phyloP scores from a whole-genome alignment of 1,284 basidiomycete genomes.

The Boletus mariae region DNA sequence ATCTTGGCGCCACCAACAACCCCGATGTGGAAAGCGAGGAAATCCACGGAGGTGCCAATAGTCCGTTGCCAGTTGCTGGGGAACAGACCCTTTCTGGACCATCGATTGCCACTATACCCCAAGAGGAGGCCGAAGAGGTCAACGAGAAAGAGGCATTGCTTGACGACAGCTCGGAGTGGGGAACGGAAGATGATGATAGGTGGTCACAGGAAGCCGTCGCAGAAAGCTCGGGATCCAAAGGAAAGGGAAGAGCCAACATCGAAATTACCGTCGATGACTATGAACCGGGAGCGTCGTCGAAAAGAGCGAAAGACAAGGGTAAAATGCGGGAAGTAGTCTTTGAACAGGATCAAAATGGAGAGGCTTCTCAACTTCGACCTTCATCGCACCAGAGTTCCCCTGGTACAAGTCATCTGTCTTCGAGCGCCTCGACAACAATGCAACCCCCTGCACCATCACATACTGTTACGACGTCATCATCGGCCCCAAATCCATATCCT shows the following conservation, averaged over 20 bases:
- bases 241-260: slow-evolving; percentile 23
- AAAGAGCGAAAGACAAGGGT: slow-evolving; percentile 20
- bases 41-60: not conserved
- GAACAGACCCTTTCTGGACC: slow-evolving; percentile 6
- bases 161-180: slow-evolving; percentile 11
- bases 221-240: slow-evolving; percentile 21
- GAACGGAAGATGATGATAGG: slow-evolving; percentile 22
- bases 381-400: slow-evolving; percentile 13
- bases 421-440: slow-evolving; percentile 2
- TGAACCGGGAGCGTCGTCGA: slow-evolving; percentile 8
- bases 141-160: not conserved
- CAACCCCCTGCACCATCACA: not conserved
- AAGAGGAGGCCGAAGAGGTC: not conserved
- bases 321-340: slow-evolving; percentile 20
- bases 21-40: not conserved
- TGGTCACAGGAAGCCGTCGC: slow-evolving; percentile 23
- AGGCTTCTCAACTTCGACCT: slow-evolving; percentile 4
- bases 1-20: not conserved
- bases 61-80: not conserved
- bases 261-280: slow-evolving; percentile 13
- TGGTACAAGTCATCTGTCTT: slow-evolving; percentile 5
- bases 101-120: not conserved
- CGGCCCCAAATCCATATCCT: slow-evolving; percentile 46
- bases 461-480: not conserved
- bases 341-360: slow-evolving; percentile 10